These are phyloP conservation scores for Leptomonas pyrrhocoris DNA, from an alignment of 208 protist genomes.

Conservation along the genomic window DNA sequence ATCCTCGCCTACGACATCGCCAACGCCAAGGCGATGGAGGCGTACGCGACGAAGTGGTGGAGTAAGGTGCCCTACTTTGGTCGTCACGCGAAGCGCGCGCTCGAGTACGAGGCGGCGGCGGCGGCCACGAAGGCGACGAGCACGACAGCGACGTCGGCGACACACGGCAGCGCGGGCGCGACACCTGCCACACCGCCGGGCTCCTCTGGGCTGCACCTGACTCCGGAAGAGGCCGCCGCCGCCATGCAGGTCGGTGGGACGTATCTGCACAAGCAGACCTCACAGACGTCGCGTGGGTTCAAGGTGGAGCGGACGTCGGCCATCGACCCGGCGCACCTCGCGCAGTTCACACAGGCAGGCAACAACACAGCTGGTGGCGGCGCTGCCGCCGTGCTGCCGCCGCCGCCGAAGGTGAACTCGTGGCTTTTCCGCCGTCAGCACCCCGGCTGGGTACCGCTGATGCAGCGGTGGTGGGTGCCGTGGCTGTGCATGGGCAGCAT, in stretches of 20 bases:
- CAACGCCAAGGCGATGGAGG: conserved; percentile 80
- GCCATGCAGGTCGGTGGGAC: conserved; percentile 30
- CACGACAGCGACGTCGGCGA: conserved; percentile 1
- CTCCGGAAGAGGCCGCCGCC: conserved; percentile 29
- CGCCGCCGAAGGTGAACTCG: conserved; percentile 46
- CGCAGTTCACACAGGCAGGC: conserved; percentile 12
- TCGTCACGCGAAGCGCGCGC: conserved; percentile 37
- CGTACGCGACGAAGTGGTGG: conserved; percentile 66
- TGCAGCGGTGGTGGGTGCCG: conserved; percentile 88
- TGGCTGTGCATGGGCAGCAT: conserved; percentile 55
- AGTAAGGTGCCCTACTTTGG: conserved; percentile 62
- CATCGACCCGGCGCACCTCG: conserved; percentile 22
- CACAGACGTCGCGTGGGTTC: conserved; percentile 30
- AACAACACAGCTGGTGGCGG: not conserved
- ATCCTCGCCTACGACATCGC: conserved; percentile 84
- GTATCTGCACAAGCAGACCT: conserved; percentile 45
- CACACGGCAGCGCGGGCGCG: not conserved
- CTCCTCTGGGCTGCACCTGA: conserved; percentile 22
- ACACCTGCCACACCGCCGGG: not conserved
- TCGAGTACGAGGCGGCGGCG: conserved; percentile 40
- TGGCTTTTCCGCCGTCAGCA: conserved; percentile 82
- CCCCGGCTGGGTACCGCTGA: conserved; percentile 76
- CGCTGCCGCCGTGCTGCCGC: not conserved
- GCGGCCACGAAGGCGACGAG: conserved; percentile 9
- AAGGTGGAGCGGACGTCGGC: conserved; percentile 70